Percentiles rank a stretch among this genome's conserved stretches.
phyloP scores from a whole-genome alignment of 352 stramenopile species.

The Pythium angustatum region DNA sequence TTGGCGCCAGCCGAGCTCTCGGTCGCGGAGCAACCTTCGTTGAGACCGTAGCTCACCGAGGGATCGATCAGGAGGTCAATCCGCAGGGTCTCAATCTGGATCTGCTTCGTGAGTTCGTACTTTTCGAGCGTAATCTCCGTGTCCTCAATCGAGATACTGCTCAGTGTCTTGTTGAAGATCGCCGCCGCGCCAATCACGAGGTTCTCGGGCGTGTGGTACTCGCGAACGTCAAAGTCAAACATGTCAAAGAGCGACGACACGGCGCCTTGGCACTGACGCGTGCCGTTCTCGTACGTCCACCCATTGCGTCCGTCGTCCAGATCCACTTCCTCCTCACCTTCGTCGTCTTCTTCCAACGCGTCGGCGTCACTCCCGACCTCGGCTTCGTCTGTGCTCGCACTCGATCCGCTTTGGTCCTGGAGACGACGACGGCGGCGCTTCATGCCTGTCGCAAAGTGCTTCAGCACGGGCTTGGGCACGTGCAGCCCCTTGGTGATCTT shows the following conservation, averaged over 20 bases:
- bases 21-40: background rate
- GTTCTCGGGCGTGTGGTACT: background rate
- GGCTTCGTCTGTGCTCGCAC: background rate
- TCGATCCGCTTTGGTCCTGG: background rate
- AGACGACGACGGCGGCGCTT: background rate
- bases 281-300: constrained; percentile 38
- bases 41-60: constrained; percentile 9
- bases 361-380: background rate
- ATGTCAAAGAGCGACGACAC: constrained; percentile 39
- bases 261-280: constrained; percentile 42
- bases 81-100: constrained; percentile 14
- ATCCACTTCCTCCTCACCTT: background rate
- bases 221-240: constrained; percentile 18
- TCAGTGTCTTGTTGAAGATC: constrained; percentile 5
- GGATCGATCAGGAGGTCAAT: constrained; percentile 16
- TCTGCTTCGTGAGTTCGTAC: constrained; percentile 24
- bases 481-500: background rate
- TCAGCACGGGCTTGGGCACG: background rate
- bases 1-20: no score
- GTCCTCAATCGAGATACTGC: background rate
- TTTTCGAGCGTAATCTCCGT: constrained; percentile 15
- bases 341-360: constrained; percentile 1
- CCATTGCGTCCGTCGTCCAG: constrained; percentile 20
- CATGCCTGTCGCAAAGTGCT: background rate
- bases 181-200: background rate